Base-by-base conservation (phyloP, 441 rosid genomes). In the Adansonia grandidieri region DNA sequence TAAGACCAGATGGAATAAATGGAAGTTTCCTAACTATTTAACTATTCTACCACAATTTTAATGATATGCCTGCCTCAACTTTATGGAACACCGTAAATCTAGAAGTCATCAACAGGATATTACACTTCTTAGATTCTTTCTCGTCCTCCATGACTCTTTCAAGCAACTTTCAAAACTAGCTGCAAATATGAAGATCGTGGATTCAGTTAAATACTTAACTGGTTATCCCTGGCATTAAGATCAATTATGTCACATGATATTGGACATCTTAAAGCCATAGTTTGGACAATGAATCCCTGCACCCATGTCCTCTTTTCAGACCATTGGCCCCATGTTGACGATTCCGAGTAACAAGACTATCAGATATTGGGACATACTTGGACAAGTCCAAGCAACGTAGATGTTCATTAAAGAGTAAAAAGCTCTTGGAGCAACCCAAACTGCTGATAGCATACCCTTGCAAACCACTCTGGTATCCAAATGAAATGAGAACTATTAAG, bases 141-240 rank as follows among this genome's bases (percentile, higher is more conserved):
- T 89, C 96, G 82, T 89, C 91, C 80, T 89, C 93, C 85, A 76
- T 88, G 58, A 79, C 90, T 79, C 87, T 90, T 81, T 84, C 91
- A 84, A 90, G 86, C 83, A 91, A 80, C 70, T 90, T 88, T 91
- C 77, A 89, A 87, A 76, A 87, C 82, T 74, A 90, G 67, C 95
- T 91, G 89, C 78, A 80, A 78, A 63, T 53, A 32, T 32, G 73
- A 74, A 80, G 65, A 56, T 28, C 22, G 73, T 73, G 74, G 67
- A 58, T 69, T 77, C 24, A 60, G 28, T 72, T 20, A 13, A 51
- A 42, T 2, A 58, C 9, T 19, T 9, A n/a, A 50, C 9, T 72
- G 62, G 50, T 37, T 53, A 28, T 54, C 63, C 62, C 63, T 54
- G 5, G 1, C 14, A 20, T 71, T 54, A 53, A 37, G 15, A 72